Evolutionary conservation across 768 basidiomycete species (phyloP).

Genomic region (Auriscalpium microsporum): DNA sequence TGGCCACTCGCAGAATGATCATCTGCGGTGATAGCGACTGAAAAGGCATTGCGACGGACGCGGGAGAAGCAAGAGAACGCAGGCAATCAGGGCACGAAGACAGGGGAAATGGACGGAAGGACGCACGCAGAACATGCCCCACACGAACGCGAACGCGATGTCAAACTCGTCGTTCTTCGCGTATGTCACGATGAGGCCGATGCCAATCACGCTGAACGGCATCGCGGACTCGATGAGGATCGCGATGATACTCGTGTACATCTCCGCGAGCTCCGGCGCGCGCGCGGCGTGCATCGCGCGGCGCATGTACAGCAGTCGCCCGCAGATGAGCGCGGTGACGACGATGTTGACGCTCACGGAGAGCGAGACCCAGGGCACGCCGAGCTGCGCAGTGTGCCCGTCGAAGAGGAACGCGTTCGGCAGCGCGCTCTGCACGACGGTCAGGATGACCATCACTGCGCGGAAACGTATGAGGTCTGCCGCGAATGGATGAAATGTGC

Average conservation of each 20-base stretch:
- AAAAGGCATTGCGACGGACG: background rate
- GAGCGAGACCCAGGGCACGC: slow-evolving; percentile 32
- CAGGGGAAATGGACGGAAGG: background rate
- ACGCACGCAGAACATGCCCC: slow-evolving; percentile 35
- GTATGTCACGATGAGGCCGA: slow-evolving; percentile 32
- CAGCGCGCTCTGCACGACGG: slow-evolving; percentile 29
- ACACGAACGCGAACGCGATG: slow-evolving; percentile 32
- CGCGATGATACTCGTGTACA: slow-evolving; percentile 30
- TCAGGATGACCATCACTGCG: slow-evolving; percentile 32
- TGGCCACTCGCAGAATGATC: slow-evolving; percentile 27
- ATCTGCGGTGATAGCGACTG: slow-evolving; percentile 28
- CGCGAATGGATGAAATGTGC: background rate
- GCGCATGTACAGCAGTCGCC: slow-evolving; percentile 28
- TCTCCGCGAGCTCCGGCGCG: slow-evolving; percentile 22
- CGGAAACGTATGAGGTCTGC: background rate
- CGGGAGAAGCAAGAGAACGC: background rate
- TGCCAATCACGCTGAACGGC: slow-evolving; percentile 30
- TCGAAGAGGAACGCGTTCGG: slow-evolving; percentile 35
- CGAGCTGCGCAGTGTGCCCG: slow-evolving; percentile 30
- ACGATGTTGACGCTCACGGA: slow-evolving; percentile 35
- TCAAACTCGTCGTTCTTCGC: slow-evolving; percentile 26
- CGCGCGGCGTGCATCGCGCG: slow-evolving; percentile 22
- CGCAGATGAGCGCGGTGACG: slow-evolving; percentile 31
- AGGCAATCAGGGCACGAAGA: background rate
- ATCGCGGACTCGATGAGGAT: slow-evolving; percentile 35